Evolutionary conservation across 768 basidiomycete genomes (phyloP), one percentile per base, ranked within the genome.

Genomic region (Russula griseocarnosa): DNA sequence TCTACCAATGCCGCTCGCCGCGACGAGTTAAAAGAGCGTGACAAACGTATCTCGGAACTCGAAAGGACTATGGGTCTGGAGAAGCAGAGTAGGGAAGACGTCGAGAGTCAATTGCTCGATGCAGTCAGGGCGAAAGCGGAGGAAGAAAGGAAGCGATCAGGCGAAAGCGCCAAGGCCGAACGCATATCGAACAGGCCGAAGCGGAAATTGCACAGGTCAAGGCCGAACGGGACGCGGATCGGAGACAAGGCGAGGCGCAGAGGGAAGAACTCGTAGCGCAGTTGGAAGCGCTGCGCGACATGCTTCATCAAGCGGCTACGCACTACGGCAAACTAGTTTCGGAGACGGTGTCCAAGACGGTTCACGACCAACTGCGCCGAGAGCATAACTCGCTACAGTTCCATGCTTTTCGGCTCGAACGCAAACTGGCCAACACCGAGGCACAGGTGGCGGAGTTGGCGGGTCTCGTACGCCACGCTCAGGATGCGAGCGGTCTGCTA

Each of bases 401-500:
- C 11, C 79, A 77, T 9, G 73, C 76, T 28, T 72, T 78, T 28
- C 83, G 87, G 32, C 74, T 89, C 14, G 83, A 87, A 68, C 83
- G 88, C 63, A 88, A 86, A 72, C 76, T 89, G 16, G 83, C 82
- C 46, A 87, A 86, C 69, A 78, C 86, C 5, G 85, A 89, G 60
- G 83, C 75, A 20, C 87, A 90, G 70, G 85, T 87, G 24, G 72
- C 76, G 14, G 87, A 89, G 65, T 75, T 91, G 9, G 83, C 83
- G 1, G 75, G 82, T 63, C 79, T 90, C 47, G 77, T 87, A 68
- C 84, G 86, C 28, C 81, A 83, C 30, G 74, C 76, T 30, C 80
- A 80, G 52, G 82, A 85, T 16, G 78, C 83, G 56, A 87, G 82
- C 66, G 64, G 65, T 13, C 69, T 82, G 8, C 75, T 89, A 30